Evolutionary conservation across 306 rosid genomes (phyloP), one percentile per base, ranked within the genome.

Genomic region (Fragaria nilgerrensis): DNA sequence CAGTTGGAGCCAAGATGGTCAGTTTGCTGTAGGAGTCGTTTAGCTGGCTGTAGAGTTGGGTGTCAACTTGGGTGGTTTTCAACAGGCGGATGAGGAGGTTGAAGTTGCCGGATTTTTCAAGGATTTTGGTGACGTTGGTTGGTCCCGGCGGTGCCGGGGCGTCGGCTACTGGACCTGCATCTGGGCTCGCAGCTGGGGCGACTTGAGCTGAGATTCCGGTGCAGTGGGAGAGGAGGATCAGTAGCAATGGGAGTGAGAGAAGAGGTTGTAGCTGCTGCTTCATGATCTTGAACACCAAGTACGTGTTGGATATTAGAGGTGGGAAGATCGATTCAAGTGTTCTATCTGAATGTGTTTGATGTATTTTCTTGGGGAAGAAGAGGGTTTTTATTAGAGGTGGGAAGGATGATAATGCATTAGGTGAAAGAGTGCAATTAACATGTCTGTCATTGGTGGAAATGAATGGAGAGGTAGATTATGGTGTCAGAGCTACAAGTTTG

Each of bases 1-100:
- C 94, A 19, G 84, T 81, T 0, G 95, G 97, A 16, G 96, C 87
- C 8, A 92, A 84, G 20, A 92, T 62, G 74, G 97, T 90, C 55
- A 92, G n/a, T 29, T 29, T 45, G 16, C 91, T 84, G 45, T 87
- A 34, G 29, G 93, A 82, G 37, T 82, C 61, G 50, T 84, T 78
- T 62, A 92, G 91, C 80, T 88, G 91, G 3, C 87, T 85, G 71
- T 78, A 82, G 20, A 92, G 83, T 70, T 88, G 97, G 61, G 79
- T 82, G 13, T 84, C 62, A 5, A 87, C 78, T 68, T 86, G 90
- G 2, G 93, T 90, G 48, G 83, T 84, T 58, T 85, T 85, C 19
- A 92, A 15, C 16, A 92, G 85, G 19, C 95, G 90, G 16, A 84
- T 76, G 9, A 92, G 77, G 25, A 90, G 84, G 7, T 85, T 70